phyloP scores from a whole-genome alignment of 768 basidiomycete species.

The Lentinula edodes region DNA sequence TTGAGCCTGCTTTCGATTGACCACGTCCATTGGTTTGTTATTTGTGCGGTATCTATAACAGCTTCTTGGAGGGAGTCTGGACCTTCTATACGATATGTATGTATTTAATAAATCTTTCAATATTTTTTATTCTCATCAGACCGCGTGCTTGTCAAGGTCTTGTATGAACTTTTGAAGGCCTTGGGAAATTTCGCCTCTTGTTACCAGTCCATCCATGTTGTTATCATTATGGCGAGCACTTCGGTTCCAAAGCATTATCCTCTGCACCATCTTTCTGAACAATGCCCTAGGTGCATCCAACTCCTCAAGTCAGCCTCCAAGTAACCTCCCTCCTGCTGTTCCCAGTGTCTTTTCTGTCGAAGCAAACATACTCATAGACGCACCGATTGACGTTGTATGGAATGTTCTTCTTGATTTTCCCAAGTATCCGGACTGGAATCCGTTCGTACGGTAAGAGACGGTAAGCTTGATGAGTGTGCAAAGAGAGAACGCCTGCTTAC shows the following conservation, averaged over 20 bases:
- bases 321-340: conserved; percentile 21
- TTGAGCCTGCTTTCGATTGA: too few species aligned
- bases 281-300: not conserved
- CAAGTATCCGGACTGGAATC: conserved; percentile 47
- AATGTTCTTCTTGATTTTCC: conserved; percentile 42
- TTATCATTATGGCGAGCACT: not conserved
- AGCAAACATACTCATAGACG: conserved; percentile 38
- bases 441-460: conserved; percentile 24
- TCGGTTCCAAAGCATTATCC: not conserved
- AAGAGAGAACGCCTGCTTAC: not conserved
- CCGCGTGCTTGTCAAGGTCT: too few species aligned
- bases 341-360: conserved; percentile 30
- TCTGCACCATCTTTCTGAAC: not conserved
- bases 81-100: too few species aligned
- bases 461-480: conserved; percentile 8
- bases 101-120: too few species aligned
- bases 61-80: too few species aligned
- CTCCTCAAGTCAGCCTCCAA: not conserved
- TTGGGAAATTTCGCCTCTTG: not conserved
- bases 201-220: not conserved
- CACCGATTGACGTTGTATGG: conserved; percentile 48
- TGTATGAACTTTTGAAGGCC: not conserved
- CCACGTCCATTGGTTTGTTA: too few species aligned
- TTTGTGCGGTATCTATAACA: too few species aligned
- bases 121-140: not conserved